A percentile compares a stretch with the other conserved stretches of the same genome.
Evolutionary conservation across 2,329 filamentous ascomycete genomes (phyloP).

Genomic region (Pseudocercospora vitis): DNA sequence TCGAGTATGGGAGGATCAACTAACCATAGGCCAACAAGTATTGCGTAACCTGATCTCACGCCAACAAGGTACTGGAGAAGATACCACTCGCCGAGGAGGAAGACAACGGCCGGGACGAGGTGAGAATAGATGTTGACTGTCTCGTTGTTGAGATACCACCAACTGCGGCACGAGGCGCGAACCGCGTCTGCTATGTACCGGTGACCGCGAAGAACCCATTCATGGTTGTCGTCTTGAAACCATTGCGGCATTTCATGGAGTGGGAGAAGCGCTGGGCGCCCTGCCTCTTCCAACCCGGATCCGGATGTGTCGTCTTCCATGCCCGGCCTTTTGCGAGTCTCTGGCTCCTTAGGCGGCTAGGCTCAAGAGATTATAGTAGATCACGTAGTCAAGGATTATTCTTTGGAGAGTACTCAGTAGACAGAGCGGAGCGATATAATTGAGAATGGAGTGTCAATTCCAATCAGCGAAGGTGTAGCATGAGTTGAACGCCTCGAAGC

Average conservation of each 20-base stretch:
- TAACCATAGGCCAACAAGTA: neutral
- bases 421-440: no score
- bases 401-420: no score
- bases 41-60: conserved; percentile 35
- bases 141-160: conserved; percentile 66
- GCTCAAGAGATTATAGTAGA: no score
- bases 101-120: conserved; percentile 66
- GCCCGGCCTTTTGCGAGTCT: neutral
- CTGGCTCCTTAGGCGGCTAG: no score
- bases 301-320: neutral
- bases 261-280: neutral
- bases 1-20: conserved; percentile 36
- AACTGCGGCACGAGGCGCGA: conserved; percentile 37
- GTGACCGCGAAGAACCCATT: neutral
- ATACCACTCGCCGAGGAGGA: conserved; percentile 62
- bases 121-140: conserved; percentile 71
- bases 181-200: neutral
- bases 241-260: neutral
- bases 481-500: no score
- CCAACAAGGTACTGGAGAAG: neutral
- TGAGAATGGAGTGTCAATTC: no score
- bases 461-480: no score
- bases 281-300: neutral
- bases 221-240: neutral
- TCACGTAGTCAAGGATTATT: no score